Percentiles rank a stretch among this genome's conserved stretches.
These are phyloP conservation scores for Tylopilus felleus DNA, from an alignment of 768 basidiomycete species.

Conservation along the genomic window DNA sequence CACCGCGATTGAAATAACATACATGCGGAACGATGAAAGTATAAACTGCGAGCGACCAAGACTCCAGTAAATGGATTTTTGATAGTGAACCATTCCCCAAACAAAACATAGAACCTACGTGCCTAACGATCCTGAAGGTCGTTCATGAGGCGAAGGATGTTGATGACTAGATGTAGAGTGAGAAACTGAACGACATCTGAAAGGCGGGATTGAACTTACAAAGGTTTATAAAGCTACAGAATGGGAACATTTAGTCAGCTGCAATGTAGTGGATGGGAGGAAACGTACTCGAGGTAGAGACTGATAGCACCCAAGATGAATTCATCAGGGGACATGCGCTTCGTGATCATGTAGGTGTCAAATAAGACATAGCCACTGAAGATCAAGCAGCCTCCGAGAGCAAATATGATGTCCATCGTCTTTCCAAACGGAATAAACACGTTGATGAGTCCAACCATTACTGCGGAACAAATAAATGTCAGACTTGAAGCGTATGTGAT, in stretches of 20 bases:
- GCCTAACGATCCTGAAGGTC: constrained; percentile 42
- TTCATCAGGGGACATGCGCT: constrained; percentile 87
- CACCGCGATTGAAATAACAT: constrained; percentile 17
- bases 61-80: not conserved
- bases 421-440: constrained; percentile 83
- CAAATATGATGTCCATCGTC: constrained; percentile 79
- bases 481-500: not conserved
- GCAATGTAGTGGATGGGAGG: not conserved
- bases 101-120: not conserved
- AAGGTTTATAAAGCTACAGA: constrained; percentile 74
- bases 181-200: constrained; percentile 2
- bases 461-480: constrained; percentile 32
- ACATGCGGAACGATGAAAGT: constrained; percentile 13
- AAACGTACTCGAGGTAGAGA: constrained; percentile 87
- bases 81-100: not conserved
- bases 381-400: constrained; percentile 72
- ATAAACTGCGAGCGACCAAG: constrained; percentile 5
- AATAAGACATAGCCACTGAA: constrained; percentile 91
- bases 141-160: constrained; percentile 79
- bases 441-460: constrained; percentile 78
- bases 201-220: constrained; percentile 48
- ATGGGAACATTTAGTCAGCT: constrained; percentile 15
- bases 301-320: constrained; percentile 87
- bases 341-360: constrained; percentile 89
- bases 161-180: constrained; percentile 54